Evolutionary conservation across 192 early-diverging fungal genomes (phyloP).

Genomic region (Piromyces sp.): DNA sequence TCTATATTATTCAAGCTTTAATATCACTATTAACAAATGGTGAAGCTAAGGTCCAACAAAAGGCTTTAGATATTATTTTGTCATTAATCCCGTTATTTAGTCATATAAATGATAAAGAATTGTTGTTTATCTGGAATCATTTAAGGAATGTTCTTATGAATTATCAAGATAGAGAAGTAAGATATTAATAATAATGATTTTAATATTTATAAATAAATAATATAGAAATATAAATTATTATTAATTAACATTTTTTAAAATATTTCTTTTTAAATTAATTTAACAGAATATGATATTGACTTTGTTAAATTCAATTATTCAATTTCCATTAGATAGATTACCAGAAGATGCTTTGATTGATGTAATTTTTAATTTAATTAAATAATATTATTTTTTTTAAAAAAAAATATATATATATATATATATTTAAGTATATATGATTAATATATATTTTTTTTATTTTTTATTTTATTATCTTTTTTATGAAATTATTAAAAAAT

Average conservation of each 20-base stretch:
- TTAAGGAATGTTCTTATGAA: conserved; percentile 17
- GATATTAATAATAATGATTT: not conserved
- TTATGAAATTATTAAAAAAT: not conserved
- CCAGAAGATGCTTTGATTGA: conserved; percentile 18
- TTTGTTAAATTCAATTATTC: conserved; percentile 11
- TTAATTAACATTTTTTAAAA: too few relatives aligned
- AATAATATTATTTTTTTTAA: not conserved
- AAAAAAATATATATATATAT: too few relatives aligned
- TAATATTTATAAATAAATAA: too few relatives aligned
- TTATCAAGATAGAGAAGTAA: conserved; percentile 13
- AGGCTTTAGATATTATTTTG: not conserved
- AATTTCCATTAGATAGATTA: conserved; percentile 23
- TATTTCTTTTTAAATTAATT: too few relatives aligned
- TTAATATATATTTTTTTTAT: too few relatives aligned
- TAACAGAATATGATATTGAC: conserved; percentile 3
- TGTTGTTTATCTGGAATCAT: conserved; percentile 26
- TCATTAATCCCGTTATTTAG: conserved; percentile 20
- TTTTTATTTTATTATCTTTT: not conserved
- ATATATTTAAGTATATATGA: too few relatives aligned
- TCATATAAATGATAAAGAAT: conserved; percentile 23
- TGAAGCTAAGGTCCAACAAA: not conserved
- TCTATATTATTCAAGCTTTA: conserved; percentile 32
- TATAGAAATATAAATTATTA: too few relatives aligned
- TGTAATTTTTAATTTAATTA: conserved; percentile 5
- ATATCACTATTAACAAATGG: conserved; percentile 16